Evolutionary conservation across 2,329 filamentous ascomycete species (phyloP).

Genomic region (Fusarium secorum): DNA sequence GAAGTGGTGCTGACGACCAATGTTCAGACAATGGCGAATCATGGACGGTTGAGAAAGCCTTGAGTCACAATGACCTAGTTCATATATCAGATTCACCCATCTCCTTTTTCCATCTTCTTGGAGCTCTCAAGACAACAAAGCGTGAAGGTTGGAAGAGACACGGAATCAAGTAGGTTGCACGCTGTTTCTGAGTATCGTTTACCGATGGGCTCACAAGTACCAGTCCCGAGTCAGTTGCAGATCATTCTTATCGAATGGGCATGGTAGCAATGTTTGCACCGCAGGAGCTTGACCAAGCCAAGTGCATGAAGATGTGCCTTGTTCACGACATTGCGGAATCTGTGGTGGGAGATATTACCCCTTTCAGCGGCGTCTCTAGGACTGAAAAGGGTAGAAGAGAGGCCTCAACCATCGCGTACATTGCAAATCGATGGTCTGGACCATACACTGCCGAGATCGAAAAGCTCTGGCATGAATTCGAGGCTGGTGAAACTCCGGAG

Average conservation of each 20-base stretch:
- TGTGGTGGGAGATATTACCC: conserved; percentile 97
- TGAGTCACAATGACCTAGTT: conserved; percentile 62
- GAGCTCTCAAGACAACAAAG: conserved; percentile 93
- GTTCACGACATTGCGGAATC: conserved; percentile 98
- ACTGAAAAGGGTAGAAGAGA: conserved; percentile 88
- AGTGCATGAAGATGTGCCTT: conserved; percentile 94
- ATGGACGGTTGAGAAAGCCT: conserved; percentile 68
- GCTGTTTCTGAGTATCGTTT: not conserved
- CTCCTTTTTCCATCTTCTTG: conserved; percentile 92
- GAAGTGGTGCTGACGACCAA: not conserved
- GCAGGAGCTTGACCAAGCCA: conserved; percentile 72
- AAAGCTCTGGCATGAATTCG: conserved; percentile 92
- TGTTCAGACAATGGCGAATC: conserved; percentile 3
- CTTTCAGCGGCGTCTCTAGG: conserved; percentile 86
- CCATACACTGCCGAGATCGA: conserved; percentile 72
- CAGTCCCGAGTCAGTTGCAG: conserved; percentile 87
- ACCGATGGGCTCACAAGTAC: not conserved
- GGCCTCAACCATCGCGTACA: conserved; percentile 87
- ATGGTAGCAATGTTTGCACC: conserved; percentile 93
- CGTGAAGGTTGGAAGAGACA: conserved; percentile 96
- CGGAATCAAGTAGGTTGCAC: conserved; percentile 61
- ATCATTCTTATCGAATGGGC: conserved; percentile 99
- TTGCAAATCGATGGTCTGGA: conserved; percentile 75
- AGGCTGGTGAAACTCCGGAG: conserved; percentile 83
- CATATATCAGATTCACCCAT: conserved; percentile 75